Evolutionary conservation across 345 rosid species (phyloP), one percentile per base, ranked within the genome.

Genomic region (Aegle marmelos): DNA sequence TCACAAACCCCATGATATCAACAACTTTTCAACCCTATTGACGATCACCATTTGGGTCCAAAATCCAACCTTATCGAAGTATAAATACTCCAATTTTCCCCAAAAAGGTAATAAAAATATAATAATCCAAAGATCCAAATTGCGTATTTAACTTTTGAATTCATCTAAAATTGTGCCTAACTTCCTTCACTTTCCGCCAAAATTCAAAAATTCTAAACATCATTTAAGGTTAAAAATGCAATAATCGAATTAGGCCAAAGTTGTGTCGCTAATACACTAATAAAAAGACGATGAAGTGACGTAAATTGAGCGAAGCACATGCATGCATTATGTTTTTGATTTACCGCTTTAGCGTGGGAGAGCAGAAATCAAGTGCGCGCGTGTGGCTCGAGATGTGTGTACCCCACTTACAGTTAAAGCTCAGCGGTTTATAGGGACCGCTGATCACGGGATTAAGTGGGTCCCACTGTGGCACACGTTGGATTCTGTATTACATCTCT

Each of bases 321-420:
- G 22, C 24, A 63, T 63, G 56, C 1, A 57, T 50, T 9, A 56
- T 45, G 50, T 45, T 45, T 13, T 45, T 14, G 50, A 11, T 2
- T 45, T 45, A 45, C 50, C 50, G 9, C 30, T 17, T 1, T 37
- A 62, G 76, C 80, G 65, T 58, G 75, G 22, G 65, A 54, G 79
- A 68, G 84, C 27, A 28, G 78, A 63, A 71, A 78, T 76, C 79
- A n/a, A 60, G 83, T 34, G 82, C 22, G 86, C 85, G 91, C 85
- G 89, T 81, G 94, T 72, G 84, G 85, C 89, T 89, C 91, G 85
- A 86, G 87, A 85, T 68, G 79, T 79, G 79, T 68, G 72, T 62
- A 77, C 76, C 86, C 84, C 79, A 70, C 77, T 78, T 45, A 56
- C 76, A 73, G 80, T 79, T 83, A 54, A 79, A 81, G 63, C 82